Evolutionary conservation across 495 filamentous ascomycete species (phyloP), one percentile per base, ranked within the genome.

Genomic region (Aspergillus ostianus): DNA sequence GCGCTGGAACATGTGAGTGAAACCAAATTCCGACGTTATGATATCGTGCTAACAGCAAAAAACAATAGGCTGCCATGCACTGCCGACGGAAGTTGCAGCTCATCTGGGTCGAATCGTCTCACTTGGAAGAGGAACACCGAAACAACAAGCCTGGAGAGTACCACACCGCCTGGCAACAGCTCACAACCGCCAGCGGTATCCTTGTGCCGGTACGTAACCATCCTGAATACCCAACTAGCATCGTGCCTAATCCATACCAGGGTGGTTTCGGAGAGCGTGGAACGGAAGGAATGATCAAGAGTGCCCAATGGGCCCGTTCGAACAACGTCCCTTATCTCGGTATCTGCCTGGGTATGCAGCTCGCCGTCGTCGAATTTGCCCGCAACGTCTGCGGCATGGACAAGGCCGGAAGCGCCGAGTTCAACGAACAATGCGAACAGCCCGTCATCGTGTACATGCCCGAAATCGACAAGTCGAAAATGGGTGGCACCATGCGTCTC

Each of bases 401-500:
- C 7, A 74, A 78, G 51, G 91, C 90, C 3, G 81, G 77, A 13
- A 88, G 84, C 26, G 83, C 82, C 45, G 91, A 96, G 68, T 81
- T 94, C 55, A 70, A 86, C 57, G 74, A 77, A 0, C 57, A 75
- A 3, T 77, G 83, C 6, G 69, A 79, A 32, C 71, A 91, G 58
- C 84, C 80, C 12, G 81, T 90, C 15, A 82, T 98, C 62, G 85
- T 97, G 61, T 90, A 87, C 74, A 98, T 98, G 94, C 94, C 93
- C 2, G 93, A 98, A 73, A 82, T 89, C 57, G 82, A 87, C 77
- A 88, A 81, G 71, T 75, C 71, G 45, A 85, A 83, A 44, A 81
- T 96, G 68, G 94, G 94, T 41, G 94, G 90, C 41, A 97, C 92
- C 0, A 97, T 98, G 94, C 85, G 94, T 41, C 84, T 98, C 6